Evolutionary conservation across 345 rosid species (phyloP).

Genomic region (Syzygium aromaticum): DNA sequence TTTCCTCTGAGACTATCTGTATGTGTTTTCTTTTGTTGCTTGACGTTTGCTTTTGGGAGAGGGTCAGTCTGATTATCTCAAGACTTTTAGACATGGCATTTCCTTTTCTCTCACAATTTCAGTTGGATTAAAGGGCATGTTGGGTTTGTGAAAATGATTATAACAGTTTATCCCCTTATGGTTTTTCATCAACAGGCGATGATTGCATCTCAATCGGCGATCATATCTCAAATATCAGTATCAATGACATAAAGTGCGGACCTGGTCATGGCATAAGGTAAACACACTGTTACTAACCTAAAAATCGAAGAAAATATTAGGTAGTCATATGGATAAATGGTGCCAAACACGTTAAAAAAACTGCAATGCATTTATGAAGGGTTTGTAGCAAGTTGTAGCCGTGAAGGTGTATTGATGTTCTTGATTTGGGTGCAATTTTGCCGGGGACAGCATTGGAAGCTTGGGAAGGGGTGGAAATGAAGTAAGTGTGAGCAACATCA

Average conservation of each 20-base stretch:
- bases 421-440: background rate
- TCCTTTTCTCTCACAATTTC: background rate
- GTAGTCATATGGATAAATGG: background rate
- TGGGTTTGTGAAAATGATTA: background rate
- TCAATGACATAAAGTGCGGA: background rate
- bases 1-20: background rate
- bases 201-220: slow-evolving; percentile 4
- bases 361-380: background rate
- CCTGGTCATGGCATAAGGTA: slow-evolving; percentile 11
- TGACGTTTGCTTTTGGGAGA: background rate
- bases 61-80: background rate
- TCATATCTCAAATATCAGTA: background rate
- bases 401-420: background rate
- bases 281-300: background rate
- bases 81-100: background rate
- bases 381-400: background rate
- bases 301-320: background rate
- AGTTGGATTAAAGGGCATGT: background rate
- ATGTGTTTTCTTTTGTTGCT: background rate
- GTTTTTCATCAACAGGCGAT: slow-evolving; percentile 6
- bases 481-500: slow-evolving; percentile 6
- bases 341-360: background rate
- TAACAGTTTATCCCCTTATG: background rate
- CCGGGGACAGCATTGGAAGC: slow-evolving; percentile 6
- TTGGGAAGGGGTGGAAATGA: slow-evolving; percentile 3